Evolutionary conservation across 2,329 filamentous ascomycete species (phyloP), one percentile per base, ranked within the genome.

Genomic region (Cadophora sp.): DNA sequence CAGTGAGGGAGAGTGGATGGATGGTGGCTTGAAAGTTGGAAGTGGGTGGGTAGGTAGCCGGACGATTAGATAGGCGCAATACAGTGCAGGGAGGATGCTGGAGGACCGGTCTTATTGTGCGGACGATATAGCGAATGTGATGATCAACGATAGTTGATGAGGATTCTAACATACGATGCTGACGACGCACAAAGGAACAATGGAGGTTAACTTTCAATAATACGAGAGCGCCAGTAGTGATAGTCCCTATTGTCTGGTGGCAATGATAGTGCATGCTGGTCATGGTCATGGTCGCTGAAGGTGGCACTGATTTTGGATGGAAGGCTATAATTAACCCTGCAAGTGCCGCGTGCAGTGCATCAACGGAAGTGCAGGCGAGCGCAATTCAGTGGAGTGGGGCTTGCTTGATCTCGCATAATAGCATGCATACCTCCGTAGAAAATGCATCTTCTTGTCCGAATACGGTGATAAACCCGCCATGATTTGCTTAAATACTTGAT

Each of bases 1-100:
- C 68, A 55, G 46, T 26, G 37, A 40, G 58, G 22, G 22, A 48
- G 34, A 51, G 46, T 46, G 26, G 59, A n/a, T n/a, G n/a, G n/a
- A n/a, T 46, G 37, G 59, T 50, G 59, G 59, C 59, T 62, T 59
- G 56, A 59, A 29, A 59, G 56, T 59, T 59, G 56, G 56, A 24
- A 59, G 31, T 59, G 56, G 56, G 50, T 53, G 14, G n/a, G 24
- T 11, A 22, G 24, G 16, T 59, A 43, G 37, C 22, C 34, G 9
- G 55, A 22, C 56, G 56, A 59, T 59, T 26, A 59, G 56, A 59
- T 59, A 59, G 56, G 56, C 56, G 56, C 56, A 26, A 14, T 43
- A 12, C 29, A 22, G 31, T 8, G 19, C 29, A 59, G 31, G n/a
- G 55, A 26, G 26, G 50, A 53, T 55, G 51, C 31, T 40, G 55